A percentile compares a stretch with the other conserved stretches of the same genome.
Evolutionary conservation across 768 basidiomycete genomes (phyloP).

Genomic region (Boletus reticulatus): DNA sequence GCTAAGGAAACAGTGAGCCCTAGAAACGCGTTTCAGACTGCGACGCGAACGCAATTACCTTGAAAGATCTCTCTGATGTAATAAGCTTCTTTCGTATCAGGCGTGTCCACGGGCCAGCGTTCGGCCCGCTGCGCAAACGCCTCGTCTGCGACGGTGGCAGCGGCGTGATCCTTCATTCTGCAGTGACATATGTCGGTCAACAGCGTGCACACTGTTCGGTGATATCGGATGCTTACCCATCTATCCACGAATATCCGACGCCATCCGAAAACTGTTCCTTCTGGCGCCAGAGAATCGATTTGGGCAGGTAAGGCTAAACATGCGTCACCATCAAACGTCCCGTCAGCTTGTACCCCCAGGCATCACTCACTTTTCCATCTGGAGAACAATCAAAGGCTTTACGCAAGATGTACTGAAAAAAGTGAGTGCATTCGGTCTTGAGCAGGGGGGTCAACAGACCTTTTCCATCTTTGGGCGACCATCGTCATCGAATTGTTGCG

Average conservation of each 20-base stretch:
- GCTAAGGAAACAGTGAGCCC: conserved; percentile 37
- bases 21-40: not conserved
- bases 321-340: not conserved
- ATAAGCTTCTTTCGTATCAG: conserved; percentile 97
- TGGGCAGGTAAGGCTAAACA: conserved; percentile 83
- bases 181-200: not conserved
- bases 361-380: conserved; percentile 59
- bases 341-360: not conserved
- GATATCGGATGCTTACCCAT: conserved; percentile 56
- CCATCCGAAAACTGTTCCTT: conserved; percentile 99
- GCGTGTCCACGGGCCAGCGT: conserved; percentile 77
- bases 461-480: conserved; percentile 96
- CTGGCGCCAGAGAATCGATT: conserved; percentile 95
- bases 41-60: conserved; percentile 35
- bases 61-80: conserved; percentile 92
- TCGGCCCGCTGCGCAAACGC: conserved; percentile 67
- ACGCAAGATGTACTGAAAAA: conserved; percentile 79
- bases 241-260: conserved; percentile 98
- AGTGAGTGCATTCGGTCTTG: conserved; percentile 6
- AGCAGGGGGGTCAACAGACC: conserved; percentile 41
- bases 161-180: conserved; percentile 91
- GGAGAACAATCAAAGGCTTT: conserved; percentile 92
- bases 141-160: conserved; percentile 73
- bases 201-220: not conserved
- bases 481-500: conserved; percentile 76